Percentiles rank a stretch among this genome's conserved stretches.
Conservation (phyloP, 169 alveolate species). For the Theileria parva region DNA sequence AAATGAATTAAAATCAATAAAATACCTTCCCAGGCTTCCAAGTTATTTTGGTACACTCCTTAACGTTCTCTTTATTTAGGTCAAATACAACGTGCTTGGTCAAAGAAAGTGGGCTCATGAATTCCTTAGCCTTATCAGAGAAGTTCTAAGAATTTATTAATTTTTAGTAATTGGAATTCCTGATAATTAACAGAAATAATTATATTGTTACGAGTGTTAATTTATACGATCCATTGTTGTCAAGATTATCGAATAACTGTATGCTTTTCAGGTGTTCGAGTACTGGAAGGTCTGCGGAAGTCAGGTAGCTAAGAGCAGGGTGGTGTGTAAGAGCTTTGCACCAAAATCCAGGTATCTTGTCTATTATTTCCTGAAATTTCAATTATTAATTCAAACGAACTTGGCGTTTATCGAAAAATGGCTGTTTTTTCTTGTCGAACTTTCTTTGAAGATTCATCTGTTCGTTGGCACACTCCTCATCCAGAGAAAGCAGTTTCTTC, state of each 20-base stretch:
- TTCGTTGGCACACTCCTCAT: constrained; percentile 86
- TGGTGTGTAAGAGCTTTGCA: constrained; percentile 82
- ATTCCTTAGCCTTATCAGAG: constrained; percentile 81
- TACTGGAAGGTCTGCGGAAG: constrained; percentile 82
- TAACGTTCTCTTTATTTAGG: constrained; percentile 78
- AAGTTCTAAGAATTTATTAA: constrained; percentile 51
- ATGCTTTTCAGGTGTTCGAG: constrained; percentile 76
- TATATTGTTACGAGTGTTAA: constrained; percentile 66
- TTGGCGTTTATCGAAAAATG: constrained; percentile 80
- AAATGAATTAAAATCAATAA: constrained; percentile 37
- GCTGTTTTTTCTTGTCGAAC: constrained; percentile 86
- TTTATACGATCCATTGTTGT: constrained; percentile 86
- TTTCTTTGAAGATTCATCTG: constrained; percentile 86
- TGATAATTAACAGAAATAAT: background rate
- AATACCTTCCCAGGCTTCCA: constrained; percentile 81
- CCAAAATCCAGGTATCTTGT: constrained; percentile 88
- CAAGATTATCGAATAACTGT: constrained; percentile 86
- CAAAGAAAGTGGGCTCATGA: constrained; percentile 82
- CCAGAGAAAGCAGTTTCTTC: constrained; percentile 76
- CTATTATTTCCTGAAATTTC: constrained; percentile 71
- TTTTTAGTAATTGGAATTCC: too few species aligned
- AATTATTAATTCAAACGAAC: background rate
- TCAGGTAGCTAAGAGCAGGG: constrained; percentile 82
- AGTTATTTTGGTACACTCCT: constrained; percentile 83
- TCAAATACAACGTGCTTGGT: constrained; percentile 83